These are phyloP conservation scores for Lojkania enalia DNA, from an alignment of 2,329 filamentous ascomycete species.

Conservation along the genomic window DNA sequence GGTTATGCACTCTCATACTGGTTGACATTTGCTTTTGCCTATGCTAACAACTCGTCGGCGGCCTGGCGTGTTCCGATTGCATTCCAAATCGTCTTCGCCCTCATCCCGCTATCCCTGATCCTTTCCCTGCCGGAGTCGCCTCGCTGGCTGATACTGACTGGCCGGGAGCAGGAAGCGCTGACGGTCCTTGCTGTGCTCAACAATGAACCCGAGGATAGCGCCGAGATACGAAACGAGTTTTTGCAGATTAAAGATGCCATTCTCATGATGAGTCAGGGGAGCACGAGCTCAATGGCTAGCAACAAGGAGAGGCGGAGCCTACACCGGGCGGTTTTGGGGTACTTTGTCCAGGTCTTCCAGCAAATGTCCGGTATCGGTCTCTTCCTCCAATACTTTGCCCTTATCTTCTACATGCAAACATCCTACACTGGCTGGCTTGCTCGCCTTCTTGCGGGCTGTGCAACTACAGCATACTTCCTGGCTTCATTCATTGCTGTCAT, in stretches of 20 bases:
- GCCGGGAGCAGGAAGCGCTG: conserved; percentile 52
- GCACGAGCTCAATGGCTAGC: conserved; percentile 25
- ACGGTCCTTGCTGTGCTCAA: conserved; percentile 37
- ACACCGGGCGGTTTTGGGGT: conserved; percentile 48
- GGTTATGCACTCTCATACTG: conserved; percentile 58
- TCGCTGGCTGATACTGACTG: conserved; percentile 61
- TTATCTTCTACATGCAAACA: conserved; percentile 56
- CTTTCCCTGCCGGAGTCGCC: conserved; percentile 60
- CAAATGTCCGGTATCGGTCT: conserved; percentile 44
- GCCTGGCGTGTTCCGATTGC: conserved; percentile 60
- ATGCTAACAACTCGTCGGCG: conserved; percentile 37
- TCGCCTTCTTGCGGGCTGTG: conserved; percentile 42
- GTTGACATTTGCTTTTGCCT: conserved; percentile 58
- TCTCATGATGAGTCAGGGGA: conserved; percentile 34
- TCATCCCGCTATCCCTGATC: conserved; percentile 57
- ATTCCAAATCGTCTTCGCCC: conserved; percentile 61
- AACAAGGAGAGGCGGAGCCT: conserved; percentile 45
- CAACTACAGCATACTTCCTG: conserved; percentile 43
- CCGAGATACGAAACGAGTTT: conserved; percentile 45
- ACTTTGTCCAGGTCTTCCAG: conserved; percentile 50
- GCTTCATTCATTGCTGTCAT: conserved; percentile 43
- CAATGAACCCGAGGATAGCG: conserved; percentile 27
- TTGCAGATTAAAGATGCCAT: conserved; percentile 46
- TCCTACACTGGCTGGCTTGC: conserved; percentile 52
- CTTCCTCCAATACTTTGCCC: conserved; percentile 47